phyloP scores from a whole-genome alignment of 352 stramenopile species.

The Aphanomyces invadans region DNA sequence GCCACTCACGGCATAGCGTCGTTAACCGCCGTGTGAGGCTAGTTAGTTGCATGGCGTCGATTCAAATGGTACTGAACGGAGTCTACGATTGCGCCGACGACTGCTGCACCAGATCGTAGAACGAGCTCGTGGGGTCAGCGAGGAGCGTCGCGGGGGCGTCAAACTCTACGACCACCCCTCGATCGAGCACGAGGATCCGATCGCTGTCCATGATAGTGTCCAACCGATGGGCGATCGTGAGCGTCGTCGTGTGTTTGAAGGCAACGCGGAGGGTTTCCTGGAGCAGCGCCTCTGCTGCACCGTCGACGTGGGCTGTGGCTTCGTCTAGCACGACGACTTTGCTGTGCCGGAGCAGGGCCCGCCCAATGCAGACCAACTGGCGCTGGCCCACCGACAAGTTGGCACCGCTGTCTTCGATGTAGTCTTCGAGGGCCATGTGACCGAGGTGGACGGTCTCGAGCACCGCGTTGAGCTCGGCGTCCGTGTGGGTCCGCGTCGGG shows the following conservation, averaged over 20 bases:
- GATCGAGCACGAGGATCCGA: conserved; percentile 94
- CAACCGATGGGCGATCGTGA: conserved; percentile 96
- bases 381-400: conserved; percentile 85
- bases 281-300: conserved; percentile 46
- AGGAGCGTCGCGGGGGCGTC: conserved; percentile 77
- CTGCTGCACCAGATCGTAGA: not conserved
- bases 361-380: conserved; percentile 85
- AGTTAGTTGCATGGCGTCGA: too few species aligned
- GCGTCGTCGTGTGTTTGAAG: conserved; percentile 72
- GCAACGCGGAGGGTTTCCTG: conserved; percentile 25
- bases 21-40: too few species aligned
- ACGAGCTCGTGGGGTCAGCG: conserved; percentile 3
- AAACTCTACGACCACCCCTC: conserved; percentile 88
- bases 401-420: conserved; percentile 53
- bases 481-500: conserved; percentile 32
- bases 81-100: too few species aligned
- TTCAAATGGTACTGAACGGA: too few species aligned
- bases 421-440: not conserved
- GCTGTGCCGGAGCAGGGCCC: conserved; percentile 81
- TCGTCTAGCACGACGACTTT: conserved; percentile 88
- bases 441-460: not conserved
- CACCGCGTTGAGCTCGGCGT: not conserved
- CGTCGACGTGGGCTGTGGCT: conserved; percentile 43
- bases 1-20: too few species aligned
- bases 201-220: conserved; percentile 97